These are phyloP conservation scores for Ceratobasidium papillatum DNA, from an alignment of 1,284 basidiomycete genomes.

Conservation along the genomic window DNA sequence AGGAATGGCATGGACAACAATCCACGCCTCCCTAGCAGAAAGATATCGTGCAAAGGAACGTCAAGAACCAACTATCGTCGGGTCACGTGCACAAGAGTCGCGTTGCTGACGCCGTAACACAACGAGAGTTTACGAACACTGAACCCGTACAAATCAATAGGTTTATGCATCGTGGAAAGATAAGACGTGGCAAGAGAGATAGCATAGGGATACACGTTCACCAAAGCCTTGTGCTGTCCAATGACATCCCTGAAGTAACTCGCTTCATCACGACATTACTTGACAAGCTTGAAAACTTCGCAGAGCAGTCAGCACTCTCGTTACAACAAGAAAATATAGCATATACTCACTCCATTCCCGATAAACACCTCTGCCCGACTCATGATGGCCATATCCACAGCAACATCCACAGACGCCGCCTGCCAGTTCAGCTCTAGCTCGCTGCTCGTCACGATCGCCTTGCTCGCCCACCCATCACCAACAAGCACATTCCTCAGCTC, in stretches of 20 bases:
- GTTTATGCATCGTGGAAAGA: too few relatives aligned
- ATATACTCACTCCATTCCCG: conserved; percentile 63
- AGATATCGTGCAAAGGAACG: too few relatives aligned
- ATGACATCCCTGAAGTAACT: conserved; percentile 23
- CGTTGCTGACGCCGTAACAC: background rate
- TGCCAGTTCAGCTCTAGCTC: conserved; percentile 59
- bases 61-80: background rate
- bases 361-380: conserved; percentile 61
- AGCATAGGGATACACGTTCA: conserved; percentile 8
- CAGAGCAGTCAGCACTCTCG: background rate
- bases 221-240: conserved; percentile 44
- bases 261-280: conserved; percentile 44
- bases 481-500: conserved; percentile 57
- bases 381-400: conserved; percentile 63
- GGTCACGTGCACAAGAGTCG: background rate
- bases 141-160: too few relatives aligned
- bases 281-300: conserved; percentile 45
- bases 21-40: background rate
- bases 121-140: background rate
- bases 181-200: too few relatives aligned
- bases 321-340: background rate
- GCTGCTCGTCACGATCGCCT: conserved; percentile 57
- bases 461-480: conserved; percentile 49
- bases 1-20: background rate
- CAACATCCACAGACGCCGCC: conserved; percentile 59